Conservation (phyloP, 352 stramenopile genomes). For the Phytophthora syringae region DNA sequence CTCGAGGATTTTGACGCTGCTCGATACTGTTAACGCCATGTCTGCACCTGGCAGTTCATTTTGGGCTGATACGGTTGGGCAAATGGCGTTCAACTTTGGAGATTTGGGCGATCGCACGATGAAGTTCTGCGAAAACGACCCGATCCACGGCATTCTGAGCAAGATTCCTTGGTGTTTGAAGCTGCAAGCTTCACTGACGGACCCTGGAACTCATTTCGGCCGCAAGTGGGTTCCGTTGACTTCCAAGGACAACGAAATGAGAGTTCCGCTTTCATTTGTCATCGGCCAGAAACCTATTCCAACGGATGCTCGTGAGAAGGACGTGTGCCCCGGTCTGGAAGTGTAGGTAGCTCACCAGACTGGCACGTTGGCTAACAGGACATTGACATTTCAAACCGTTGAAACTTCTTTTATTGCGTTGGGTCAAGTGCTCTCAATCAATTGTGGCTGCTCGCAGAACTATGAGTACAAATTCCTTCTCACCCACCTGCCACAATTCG, state of each 20-base stretch:
- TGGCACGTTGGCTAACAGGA: not conserved
- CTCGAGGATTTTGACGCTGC: conserved; percentile 33
- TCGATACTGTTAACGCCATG: conserved; percentile 48
- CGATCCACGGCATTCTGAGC: conserved; percentile 39
- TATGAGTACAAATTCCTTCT: conserved; percentile 3
- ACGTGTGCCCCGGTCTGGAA: conserved; percentile 19
- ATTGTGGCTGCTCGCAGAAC: conserved; percentile 2
- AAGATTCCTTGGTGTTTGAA: conserved; percentile 38
- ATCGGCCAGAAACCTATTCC: conserved; percentile 19
- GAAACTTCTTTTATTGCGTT: not conserved
- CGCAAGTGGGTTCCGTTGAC: conserved; percentile 39
- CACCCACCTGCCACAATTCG: conserved; percentile 8
- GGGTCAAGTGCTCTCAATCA: not conserved
- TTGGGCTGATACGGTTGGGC: conserved; percentile 44
- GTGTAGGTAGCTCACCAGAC: not conserved
- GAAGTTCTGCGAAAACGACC: conserved; percentile 51
- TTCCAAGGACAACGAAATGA: not conserved
- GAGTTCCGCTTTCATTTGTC: conserved; percentile 10
- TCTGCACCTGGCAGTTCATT: conserved; percentile 47
- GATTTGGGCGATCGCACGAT: conserved; percentile 12
- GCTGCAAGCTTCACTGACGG: conserved; percentile 24
- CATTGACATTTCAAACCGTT: too few species aligned
- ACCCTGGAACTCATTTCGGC: conserved; percentile 34
- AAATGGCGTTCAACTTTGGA: conserved; percentile 9
- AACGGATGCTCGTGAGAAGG: conserved; percentile 6